Base-by-base conservation (phyloP, 768 basidiomycete species). In the Dentipellis sp. region DNA sequence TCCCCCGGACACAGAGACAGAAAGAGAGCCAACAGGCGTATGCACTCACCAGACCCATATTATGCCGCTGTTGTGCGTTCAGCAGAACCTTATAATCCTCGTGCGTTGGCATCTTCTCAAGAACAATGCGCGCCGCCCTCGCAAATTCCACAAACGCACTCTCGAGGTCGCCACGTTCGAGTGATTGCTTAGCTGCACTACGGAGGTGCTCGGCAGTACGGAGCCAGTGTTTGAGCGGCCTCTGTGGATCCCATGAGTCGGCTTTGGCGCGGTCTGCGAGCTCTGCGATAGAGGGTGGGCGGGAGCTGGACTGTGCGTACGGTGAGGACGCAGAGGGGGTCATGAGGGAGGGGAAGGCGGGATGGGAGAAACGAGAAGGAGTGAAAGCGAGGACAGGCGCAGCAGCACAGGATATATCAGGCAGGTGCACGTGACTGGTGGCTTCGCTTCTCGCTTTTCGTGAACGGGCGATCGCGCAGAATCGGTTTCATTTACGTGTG, bases 51-150 rank as follows among this genome's bases (percentile, higher is more conserved):
- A 81, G 67, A 35, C 75, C 78, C 16, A 91, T 75, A 67, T 88
- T 88, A 52, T 80, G 72, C 53, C 83, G 76, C 63, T 91, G 89
- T 10, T 75, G 72, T 6, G 70, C 54, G 47, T 67, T 83, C 62
- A 92, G 67, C 47, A 81, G 67, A 1, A 71, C 72, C 36, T 75
- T 63, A 65, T 86, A 91, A 46, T 88, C 83, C 53, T 75, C 72
- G 70, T 91, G 90, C 1, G 73, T 71, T 0, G 89, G 89, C n/a
- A 92, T 72, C 60, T 80, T 84, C 72, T 92, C 88, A 10, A 89
- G 78, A 19, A 90, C 86, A 56, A 91, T 72, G 1, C 86, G 88
- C 0, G 88, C 88, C 9, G 88, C 86, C 58, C 75, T 80, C 2
- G 88, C 88, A 51, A 79, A 81, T 58, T 81, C 75, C 16, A 91